Conservation (phyloP, 805 yeast genomes). For the Candida nonsorbophila region DNA sequence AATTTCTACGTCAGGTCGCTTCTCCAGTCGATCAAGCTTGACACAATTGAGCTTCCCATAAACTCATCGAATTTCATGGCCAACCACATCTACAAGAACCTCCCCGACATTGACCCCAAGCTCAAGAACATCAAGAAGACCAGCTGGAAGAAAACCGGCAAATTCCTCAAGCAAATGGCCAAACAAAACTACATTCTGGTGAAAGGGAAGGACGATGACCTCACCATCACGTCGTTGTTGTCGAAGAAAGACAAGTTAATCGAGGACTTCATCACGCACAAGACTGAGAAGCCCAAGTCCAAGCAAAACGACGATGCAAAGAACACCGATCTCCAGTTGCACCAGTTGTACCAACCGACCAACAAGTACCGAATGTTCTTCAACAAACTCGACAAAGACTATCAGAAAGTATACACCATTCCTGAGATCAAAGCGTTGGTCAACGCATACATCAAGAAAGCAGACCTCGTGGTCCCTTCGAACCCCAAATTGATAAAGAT, state of each 20-base stretch:
- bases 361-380: conserved; percentile 43
- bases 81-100: conserved; percentile 57
- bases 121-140: conserved; percentile 67
- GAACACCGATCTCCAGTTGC: conserved; percentile 20
- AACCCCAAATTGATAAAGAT: conserved; percentile 51
- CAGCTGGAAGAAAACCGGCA: conserved; percentile 85
- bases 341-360: conserved; percentile 55
- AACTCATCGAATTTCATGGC: conserved; percentile 73
- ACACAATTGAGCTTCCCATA: conserved; percentile 58
- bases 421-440: conserved; percentile 51
- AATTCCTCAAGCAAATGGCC: conserved; percentile 82
- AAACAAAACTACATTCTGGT: conserved; percentile 61
- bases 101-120: conserved; percentile 60
- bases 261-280: conserved; percentile 62
- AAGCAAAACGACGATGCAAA: conserved; percentile 10
- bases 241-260: conserved; percentile 43
- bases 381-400: conserved; percentile 33
- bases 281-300: conserved; percentile 14
- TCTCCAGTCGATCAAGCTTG: conserved; percentile 59
- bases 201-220: conserved; percentile 84
- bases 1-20: conserved; percentile 68
- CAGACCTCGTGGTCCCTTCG: conserved; percentile 45
- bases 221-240: conserved; percentile 50
- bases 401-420: conserved; percentile 42
- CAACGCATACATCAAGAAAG: conserved; percentile 49